Base-by-base conservation (phyloP, 306 rosid species). In the Psophocarpus tetragonolobus region DNA sequence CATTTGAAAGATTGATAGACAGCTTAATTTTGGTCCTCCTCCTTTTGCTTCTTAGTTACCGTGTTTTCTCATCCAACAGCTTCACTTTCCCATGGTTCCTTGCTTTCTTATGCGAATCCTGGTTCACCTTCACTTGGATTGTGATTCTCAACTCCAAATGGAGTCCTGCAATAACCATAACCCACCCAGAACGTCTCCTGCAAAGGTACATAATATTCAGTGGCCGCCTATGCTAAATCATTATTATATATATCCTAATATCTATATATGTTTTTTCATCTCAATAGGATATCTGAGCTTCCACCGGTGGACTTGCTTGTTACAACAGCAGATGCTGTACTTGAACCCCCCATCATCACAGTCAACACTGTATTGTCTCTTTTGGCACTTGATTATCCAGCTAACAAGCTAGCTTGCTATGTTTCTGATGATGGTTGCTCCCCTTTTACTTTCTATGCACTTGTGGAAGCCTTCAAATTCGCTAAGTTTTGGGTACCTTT, bases 391-490 rank as follows among this genome's bases (percentile, higher is more conserved):
- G 91, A 91, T 51, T 91, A 91, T 24, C 97, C 94, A 0, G 6
- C 87, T 57, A 27, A 86, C 58, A 91, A 88, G 78, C 73, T 91
- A 36, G 92, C 94, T 74, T 91, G 94, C 80, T 91, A 91, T 67
- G 91, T 91, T 8, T 89, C 94, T 0, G 97, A 91, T 51, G 97
- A 91, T 86, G 97, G 87, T 0, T 89, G 90, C 27, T 89, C 97
- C 9, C 88, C 88, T 56, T 39, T 89, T 26, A 85, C 85, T 44
- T 87, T 77, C 6, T 84, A 83, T 71, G 87, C 87, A 10, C 97
- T 91, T 66, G 20, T 78, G 4, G 87, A 88, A 78, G 89, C 91
- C 36, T 85, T 87, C 8, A 78, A 87, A 56, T 91, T 87, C 64
- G 92, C 97, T 2, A 64, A 76, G 39, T 58, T 65, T 73, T 91